These are phyloP conservation scores for Sporisorium scitamineum DNA, from an alignment of 1,284 basidiomycete genomes.

Conservation along the genomic window DNA sequence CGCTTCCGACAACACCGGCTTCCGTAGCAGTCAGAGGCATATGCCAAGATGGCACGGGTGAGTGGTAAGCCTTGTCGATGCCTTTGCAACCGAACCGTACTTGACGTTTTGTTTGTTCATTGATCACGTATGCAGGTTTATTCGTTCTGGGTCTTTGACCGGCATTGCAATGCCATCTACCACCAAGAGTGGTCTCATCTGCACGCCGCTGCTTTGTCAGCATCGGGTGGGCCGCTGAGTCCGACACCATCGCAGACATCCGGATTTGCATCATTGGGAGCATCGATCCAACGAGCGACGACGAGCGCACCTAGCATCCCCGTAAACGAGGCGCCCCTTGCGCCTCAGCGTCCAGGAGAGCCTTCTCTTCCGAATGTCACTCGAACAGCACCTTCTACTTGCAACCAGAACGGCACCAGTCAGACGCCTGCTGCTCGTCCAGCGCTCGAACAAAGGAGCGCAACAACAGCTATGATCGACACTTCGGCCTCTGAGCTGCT, in stretches of 20 bases:
- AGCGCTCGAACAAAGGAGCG: constrained; percentile 6
- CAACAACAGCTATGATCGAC: constrained; percentile 12
- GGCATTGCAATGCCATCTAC: constrained; percentile 65
- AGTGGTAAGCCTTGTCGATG: neutral
- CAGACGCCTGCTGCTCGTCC: constrained; percentile 3
- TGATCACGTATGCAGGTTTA: constrained; percentile 43
- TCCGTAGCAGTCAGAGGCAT: neutral
- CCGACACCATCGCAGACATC: constrained; percentile 44
- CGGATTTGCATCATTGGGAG: constrained; percentile 51
- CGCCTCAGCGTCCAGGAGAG: constrained; percentile 30
- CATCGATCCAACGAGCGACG: constrained; percentile 56
- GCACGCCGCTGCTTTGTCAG: constrained; percentile 30
- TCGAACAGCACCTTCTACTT: constrained; percentile 5
- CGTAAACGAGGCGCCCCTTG: constrained; percentile 13
- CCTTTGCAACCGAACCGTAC: neutral
- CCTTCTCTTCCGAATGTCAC: constrained; percentile 50
- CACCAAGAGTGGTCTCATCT: constrained; percentile 67
- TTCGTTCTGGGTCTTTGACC: constrained; percentile 68
- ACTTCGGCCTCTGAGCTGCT: constrained; percentile 36
- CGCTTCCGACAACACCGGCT: neutral
- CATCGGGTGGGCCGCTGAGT: constrained; percentile 16
- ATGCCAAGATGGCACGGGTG: constrained; percentile 23
- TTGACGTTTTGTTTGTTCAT: neutral
- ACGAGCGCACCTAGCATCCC: constrained; percentile 12
- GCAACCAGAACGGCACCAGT: neutral